Evolutionary conservation across 108 stramenopile species (phyloP).

Genomic region (Schizochytrium sp.): DNA sequence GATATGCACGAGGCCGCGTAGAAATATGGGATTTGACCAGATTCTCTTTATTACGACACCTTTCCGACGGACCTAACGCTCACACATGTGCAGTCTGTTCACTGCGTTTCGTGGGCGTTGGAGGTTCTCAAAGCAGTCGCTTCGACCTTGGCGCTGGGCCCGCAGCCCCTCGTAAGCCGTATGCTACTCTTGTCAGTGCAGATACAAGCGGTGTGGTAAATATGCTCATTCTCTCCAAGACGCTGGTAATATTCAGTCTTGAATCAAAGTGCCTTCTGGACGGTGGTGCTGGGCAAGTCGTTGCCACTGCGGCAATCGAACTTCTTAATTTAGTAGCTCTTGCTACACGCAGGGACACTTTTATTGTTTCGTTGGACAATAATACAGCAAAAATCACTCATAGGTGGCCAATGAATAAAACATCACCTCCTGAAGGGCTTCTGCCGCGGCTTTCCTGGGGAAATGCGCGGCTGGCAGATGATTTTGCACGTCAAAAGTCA

Average conservation of each 20-base stretch:
- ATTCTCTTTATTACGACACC: background rate
- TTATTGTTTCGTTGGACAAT: slow-evolving; percentile 21
- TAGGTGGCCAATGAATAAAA: slow-evolving; percentile 34
- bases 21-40: slow-evolving; percentile 42
- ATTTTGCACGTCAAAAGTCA: slow-evolving; percentile 23
- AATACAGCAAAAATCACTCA: slow-evolving; percentile 11
- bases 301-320: slow-evolving; percentile 11
- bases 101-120: slow-evolving; percentile 18
- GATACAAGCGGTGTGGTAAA: slow-evolving; percentile 52
- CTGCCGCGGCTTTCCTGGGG: slow-evolving; percentile 53
- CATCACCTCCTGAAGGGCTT: background rate
- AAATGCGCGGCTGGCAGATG: slow-evolving; percentile 25
- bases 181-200: slow-evolving; percentile 28
- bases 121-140: slow-evolving; percentile 16
- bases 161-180: slow-evolving; percentile 6
- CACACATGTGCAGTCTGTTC: slow-evolving; percentile 44
- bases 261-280: slow-evolving; percentile 51
- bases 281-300: slow-evolving; percentile 48
- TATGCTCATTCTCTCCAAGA: slow-evolving; percentile 34
- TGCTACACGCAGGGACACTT: background rate
- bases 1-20: slow-evolving; percentile 30
- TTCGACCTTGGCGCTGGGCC: slow-evolving; percentile 12
- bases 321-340: slow-evolving; percentile 36
- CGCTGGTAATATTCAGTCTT: background rate
- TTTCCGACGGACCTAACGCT: background rate